Conservation (phyloP, 2,329 filamentous ascomycete species). For the Fusarium sp. region DNA sequence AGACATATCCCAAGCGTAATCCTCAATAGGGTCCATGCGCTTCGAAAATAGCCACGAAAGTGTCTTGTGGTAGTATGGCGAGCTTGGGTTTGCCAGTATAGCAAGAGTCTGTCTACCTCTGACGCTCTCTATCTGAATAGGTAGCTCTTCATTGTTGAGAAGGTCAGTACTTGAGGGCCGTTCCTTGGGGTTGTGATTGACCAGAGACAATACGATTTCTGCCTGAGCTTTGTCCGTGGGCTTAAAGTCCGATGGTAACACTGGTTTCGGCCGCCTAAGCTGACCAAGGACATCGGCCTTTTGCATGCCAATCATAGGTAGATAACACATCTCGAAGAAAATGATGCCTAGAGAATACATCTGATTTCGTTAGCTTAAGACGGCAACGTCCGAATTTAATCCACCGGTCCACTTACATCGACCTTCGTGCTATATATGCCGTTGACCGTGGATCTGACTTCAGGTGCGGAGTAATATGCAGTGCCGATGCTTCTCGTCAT, state of each 20-base stretch:
- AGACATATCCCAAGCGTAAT: conserved; percentile 80
- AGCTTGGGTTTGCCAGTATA: conserved; percentile 81
- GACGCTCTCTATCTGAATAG: conserved; percentile 92
- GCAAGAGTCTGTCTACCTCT: conserved; percentile 85
- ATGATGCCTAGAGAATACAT: conserved; percentile 99
- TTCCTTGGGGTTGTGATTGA: conserved; percentile 84
- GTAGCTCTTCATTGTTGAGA: conserved; percentile 84
- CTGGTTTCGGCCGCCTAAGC: conserved; percentile 73
- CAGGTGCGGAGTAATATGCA: conserved; percentile 91
- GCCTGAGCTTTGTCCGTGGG: conserved; percentile 76
- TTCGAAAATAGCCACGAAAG: conserved; percentile 84
- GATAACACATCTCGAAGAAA: conserved; percentile 96
- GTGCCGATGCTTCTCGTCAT: conserved; percentile 80
- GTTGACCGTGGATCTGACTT: conserved; percentile 78
- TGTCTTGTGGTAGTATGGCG: conserved; percentile 90
- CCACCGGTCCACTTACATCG: conserved; percentile 66
- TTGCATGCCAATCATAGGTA: conserved; percentile 72
- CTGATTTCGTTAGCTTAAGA: conserved; percentile 47
- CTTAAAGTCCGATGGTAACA: conserved; percentile 78
- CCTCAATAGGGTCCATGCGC: conserved; percentile 80
- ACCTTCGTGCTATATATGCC: conserved; percentile 92
- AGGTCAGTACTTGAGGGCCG: conserved; percentile 85
- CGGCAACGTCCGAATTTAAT: neutral
- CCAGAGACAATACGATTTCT: conserved; percentile 79
- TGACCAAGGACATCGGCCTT: conserved; percentile 71